Evolutionary conservation across 768 basidiomycete species (phyloP).

Genomic region (Tremella mesenterica): DNA sequence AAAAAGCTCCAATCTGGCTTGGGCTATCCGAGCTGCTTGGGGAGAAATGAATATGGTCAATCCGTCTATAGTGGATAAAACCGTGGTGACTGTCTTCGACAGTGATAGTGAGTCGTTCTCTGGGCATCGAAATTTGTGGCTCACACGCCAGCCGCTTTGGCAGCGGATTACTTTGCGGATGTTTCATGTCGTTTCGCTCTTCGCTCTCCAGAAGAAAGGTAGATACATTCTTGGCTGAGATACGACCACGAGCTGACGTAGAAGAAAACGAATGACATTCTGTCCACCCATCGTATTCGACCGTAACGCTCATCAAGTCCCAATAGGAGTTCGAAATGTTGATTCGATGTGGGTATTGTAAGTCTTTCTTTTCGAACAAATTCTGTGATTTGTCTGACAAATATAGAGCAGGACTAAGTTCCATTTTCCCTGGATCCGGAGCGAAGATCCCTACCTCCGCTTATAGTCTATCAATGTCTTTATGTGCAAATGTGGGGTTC

Average conservation of each 20-base stretch:
- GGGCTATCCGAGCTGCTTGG: constrained; percentile 23
- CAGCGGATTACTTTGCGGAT: constrained; percentile 34
- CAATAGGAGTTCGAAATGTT: constrained; percentile 26
- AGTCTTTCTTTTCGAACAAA: not conserved
- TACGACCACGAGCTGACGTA: not conserved
- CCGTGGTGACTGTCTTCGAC: constrained; percentile 33
- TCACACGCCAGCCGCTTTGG: constrained; percentile 22
- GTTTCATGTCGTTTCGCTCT: constrained; percentile 29
- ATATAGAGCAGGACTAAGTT: constrained; percentile 19
- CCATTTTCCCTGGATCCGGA: constrained; percentile 30
- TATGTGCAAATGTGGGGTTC: constrained; percentile 31
- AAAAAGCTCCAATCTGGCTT: constrained; percentile 35
- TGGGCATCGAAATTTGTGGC: not conserved
- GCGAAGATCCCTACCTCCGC: constrained; percentile 41
- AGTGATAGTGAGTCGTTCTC: constrained; percentile 21
- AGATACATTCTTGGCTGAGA: not conserved
- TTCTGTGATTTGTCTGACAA: not conserved
- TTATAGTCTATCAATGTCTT: constrained; percentile 28
- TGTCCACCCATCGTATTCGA: constrained; percentile 29
- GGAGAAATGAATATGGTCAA: constrained; percentile 13
- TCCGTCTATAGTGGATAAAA: constrained; percentile 17
- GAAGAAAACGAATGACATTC: constrained; percentile 12
- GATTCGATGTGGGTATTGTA: constrained; percentile 31
- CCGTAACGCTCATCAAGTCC: constrained; percentile 28
- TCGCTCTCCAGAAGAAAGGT: constrained; percentile 13